Evolutionary conservation across 352 stramenopile species (phyloP).

Genomic region (Aphanomyces stellatus): DNA sequence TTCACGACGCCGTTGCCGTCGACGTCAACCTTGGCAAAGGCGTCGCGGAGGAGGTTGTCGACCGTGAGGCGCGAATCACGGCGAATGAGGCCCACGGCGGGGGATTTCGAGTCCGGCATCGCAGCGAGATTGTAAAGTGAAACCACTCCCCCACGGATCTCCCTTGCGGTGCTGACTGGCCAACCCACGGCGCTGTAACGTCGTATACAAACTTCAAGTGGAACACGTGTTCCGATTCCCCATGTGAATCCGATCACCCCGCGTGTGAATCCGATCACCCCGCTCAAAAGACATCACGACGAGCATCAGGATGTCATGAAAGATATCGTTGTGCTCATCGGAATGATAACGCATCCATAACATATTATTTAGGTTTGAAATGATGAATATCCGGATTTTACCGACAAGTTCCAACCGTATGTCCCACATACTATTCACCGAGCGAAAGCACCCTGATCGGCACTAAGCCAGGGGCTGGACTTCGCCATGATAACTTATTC

Average conservation of each 20-base stretch:
- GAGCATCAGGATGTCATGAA: no score
- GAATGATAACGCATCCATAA: no score
- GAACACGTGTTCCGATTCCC: neutral
- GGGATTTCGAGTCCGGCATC: constrained; percentile 3
- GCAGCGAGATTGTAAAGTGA: constrained; percentile 5
- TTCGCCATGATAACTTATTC: no score
- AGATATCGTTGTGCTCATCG: no score
- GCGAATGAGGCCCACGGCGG: constrained; percentile 36
- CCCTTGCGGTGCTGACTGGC: neutral
- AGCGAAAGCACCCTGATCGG: no score
- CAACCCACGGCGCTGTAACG: neutral
- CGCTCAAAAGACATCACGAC: no score
- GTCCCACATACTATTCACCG: no score
- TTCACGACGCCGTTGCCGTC: constrained; percentile 61
- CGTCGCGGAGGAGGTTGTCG: constrained; percentile 56
- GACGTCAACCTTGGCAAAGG: constrained; percentile 66
- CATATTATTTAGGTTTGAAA: no score
- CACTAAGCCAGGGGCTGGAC: no score
- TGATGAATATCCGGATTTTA: no score
- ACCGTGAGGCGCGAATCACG: constrained; percentile 74
- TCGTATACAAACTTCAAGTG: neutral
- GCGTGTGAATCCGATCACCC: neutral
- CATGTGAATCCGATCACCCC: neutral
- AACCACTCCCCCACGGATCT: neutral
- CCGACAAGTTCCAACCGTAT: no score